These are phyloP conservation scores for Vaccinium corymbosum DNA, from an alignment of 148 eudicot species.

Conservation along the genomic window DNA sequence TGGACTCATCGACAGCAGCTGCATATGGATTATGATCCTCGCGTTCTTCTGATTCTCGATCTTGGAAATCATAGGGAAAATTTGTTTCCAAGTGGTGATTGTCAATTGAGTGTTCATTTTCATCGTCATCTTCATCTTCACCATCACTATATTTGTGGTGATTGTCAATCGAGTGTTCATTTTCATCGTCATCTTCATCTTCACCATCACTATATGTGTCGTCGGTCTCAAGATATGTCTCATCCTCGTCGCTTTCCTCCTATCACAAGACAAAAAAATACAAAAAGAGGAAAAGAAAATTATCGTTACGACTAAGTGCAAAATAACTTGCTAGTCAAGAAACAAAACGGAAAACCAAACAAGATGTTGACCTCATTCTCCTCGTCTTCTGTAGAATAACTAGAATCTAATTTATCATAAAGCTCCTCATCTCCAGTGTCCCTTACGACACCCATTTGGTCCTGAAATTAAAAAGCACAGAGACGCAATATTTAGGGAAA, in stretches of 20 bases:
- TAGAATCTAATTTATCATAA: conserved; percentile 59
- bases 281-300: background rate
- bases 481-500: conserved; percentile 2
- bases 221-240: conserved; percentile 32
- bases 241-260: conserved; percentile 71
- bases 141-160: conserved; percentile 23
- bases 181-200: conserved; percentile 36
- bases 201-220: conserved; percentile 34
- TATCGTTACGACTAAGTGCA: background rate
- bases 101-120: conserved; percentile 21
- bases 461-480: conserved; percentile 35
- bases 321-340: background rate
- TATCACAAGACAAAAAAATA: conserved; percentile 11
- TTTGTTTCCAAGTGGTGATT: conserved; percentile 28
- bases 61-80: conserved; percentile 27
- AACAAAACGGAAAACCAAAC: background rate
- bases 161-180: conserved; percentile 19
- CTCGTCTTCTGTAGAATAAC: conserved; percentile 79
- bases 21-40: background rate
- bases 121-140: conserved; percentile 38
- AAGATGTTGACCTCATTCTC: conserved; percentile 58
- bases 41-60: conserved; percentile 29
- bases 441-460: conserved; percentile 46
- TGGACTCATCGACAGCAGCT: conserved; percentile 3
- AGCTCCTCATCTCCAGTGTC: conserved; percentile 53